Evolutionary conservation across 2,329 filamentous ascomycete species (phyloP), one percentile per base, ranked within the genome.

Genomic region (Bipolaris bicolor): DNA sequence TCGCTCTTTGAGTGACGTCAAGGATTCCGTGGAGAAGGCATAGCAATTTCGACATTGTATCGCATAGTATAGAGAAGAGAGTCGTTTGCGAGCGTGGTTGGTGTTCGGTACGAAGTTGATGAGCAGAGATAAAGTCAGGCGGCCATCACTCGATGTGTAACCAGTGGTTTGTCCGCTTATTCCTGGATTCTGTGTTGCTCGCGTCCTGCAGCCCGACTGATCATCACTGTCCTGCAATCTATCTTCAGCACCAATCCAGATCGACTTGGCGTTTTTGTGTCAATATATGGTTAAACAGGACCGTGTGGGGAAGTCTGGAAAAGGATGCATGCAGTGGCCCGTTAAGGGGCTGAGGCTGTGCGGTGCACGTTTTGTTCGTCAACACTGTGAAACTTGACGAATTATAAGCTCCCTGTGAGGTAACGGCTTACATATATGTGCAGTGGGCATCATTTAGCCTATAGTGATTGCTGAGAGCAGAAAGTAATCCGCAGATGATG

Each of bases 361-460:
- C 33, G 37, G 43, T 48, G n/a, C 13, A 24, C 29, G 33, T 39
- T 22, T 44, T 49, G 34, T 48, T 18, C 33, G 39, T 52, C 53
- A 59, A 49, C 53, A 57, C 26, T 13, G 20, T 57, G 52, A 57
- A 52, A 59, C 57, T 49, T 31, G 26, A 22, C 57, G 49, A 59
- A 52, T 49, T 26, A 36, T 15, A 10, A 16, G 20, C 31, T 24
- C 5, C 15, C 22, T 11, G 20, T 50, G 16, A 49, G 39, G 39
- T 39, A n/a, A 29, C 3, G 16, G 34, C 16, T 48, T 13, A 26
- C 34, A 10, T 11, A 52, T 58, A 3, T 24, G 34, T 33, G 29
- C n/a, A 50, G n/a, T 36, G 16, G n/a, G 15, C 36, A 18, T 29
- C 15, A 7, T 58, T 58, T 52, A 55, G 52, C 47, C 56, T 52